These are phyloP conservation scores for Cryptococcus maquisensis DNA, from an alignment of 1,284 basidiomycete species.

Conservation along the genomic window DNA sequence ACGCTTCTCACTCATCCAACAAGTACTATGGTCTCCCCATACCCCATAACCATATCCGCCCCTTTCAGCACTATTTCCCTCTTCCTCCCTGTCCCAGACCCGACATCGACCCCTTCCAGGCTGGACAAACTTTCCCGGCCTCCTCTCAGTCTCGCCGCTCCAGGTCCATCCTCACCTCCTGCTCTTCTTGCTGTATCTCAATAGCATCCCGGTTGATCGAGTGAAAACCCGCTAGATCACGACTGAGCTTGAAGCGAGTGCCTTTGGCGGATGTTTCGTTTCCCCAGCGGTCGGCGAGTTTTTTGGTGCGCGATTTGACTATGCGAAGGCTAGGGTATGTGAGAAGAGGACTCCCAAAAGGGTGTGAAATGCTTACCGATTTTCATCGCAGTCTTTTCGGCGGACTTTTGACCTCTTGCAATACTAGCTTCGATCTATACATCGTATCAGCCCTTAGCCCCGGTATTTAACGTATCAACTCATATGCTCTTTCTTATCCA, in stretches of 20 bases:
- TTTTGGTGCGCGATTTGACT: conserved; percentile 61
- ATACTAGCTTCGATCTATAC: conserved; percentile 49
- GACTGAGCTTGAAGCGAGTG: conserved; percentile 61
- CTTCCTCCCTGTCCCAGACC: conserved; percentile 37
- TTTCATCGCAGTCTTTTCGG: conserved; percentile 63
- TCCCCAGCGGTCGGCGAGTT: conserved; percentile 60
- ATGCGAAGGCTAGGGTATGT: conserved; percentile 47
- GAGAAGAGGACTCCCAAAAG: background rate
- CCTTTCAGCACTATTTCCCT: conserved; percentile 50
- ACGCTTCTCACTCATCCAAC: conserved; percentile 53
- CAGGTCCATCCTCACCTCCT: conserved; percentile 54
- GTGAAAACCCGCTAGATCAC: conserved; percentile 57
- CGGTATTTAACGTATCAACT: conserved; percentile 2
- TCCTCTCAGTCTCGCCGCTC: conserved; percentile 53
- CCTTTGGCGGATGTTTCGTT: conserved; percentile 54
- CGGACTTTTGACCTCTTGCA: conserved; percentile 54
- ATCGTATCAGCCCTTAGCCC: background rate
- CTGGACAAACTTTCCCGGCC: conserved; percentile 57
- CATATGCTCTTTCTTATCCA: conserved; percentile 55
- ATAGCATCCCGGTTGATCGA: conserved; percentile 53
- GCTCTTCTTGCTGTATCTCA: conserved; percentile 55
- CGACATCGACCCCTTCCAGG: conserved; percentile 54
- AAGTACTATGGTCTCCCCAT: conserved; percentile 58
- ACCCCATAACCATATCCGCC: conserved; percentile 58
- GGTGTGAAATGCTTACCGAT: conserved; percentile 45